Percentiles rank a stretch among this genome's conserved stretches.
Conservation (phyloP, 1,284 basidiomycete species). For the Tilletiopsis washingtonensis region DNA sequence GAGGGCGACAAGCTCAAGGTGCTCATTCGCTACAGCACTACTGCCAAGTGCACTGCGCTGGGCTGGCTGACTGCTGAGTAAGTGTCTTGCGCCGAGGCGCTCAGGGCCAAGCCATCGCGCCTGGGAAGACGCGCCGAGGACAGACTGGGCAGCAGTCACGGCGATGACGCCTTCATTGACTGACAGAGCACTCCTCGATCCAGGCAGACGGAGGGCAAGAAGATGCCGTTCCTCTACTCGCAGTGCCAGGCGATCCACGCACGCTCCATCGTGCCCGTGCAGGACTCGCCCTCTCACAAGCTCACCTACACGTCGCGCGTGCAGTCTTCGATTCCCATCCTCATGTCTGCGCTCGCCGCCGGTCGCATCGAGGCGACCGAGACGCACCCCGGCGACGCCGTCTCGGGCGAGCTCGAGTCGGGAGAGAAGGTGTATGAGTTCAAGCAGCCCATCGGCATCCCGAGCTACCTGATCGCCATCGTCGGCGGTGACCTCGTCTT, state of each 20-base stretch:
- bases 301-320: slow-evolving; percentile 42
- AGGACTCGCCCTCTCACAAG: slow-evolving; percentile 45
- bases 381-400: slow-evolving; percentile 3
- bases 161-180: too few species aligned
- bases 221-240: slow-evolving; percentile 74
- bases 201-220: slow-evolving; percentile 78
- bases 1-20: slow-evolving; percentile 29
- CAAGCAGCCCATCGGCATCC: slow-evolving; percentile 39
- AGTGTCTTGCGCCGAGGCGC: slow-evolving; percentile 22
- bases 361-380: slow-evolving; percentile 12
- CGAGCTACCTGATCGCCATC: slow-evolving; percentile 44
- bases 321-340: slow-evolving; percentile 32
- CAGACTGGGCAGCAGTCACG: too few species aligned
- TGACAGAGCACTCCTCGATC: too few species aligned
- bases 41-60: slow-evolving; percentile 70
- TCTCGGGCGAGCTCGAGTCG: background rate
- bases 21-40: slow-evolving; percentile 55
- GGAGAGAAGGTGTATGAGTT: slow-evolving; percentile 23
- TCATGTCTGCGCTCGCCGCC: slow-evolving; percentile 44
- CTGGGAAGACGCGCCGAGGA: too few species aligned
- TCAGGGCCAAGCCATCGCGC: background rate
- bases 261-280: slow-evolving; percentile 32
- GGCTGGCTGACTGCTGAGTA: slow-evolving; percentile 85
- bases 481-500: slow-evolving; percentile 42
- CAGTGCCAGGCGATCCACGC: slow-evolving; percentile 69